Percentiles rank a stretch among this genome's conserved stretches.
Conservation (phyloP, 257 asterid species). For the Cynanchum wilfordii region DNA sequence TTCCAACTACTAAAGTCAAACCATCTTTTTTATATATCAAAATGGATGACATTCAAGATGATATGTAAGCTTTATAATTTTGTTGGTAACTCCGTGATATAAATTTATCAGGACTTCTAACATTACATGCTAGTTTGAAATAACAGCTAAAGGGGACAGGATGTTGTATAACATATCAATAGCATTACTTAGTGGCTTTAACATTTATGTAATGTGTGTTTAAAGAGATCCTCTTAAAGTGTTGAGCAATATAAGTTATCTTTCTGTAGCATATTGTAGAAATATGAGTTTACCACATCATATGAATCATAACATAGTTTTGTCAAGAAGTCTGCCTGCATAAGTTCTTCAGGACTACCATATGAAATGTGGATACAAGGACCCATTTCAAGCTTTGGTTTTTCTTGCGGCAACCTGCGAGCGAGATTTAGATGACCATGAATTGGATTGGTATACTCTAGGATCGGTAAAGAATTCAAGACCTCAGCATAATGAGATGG, state of each 20-base stretch:
- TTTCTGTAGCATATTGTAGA: conserved; percentile 7
- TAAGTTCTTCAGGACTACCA: conserved; percentile 73
- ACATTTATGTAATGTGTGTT: not conserved
- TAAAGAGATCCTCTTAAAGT: not conserved
- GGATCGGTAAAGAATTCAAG: conserved; percentile 68
- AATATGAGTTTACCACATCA: conserved; percentile 59
- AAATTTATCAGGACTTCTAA: not conserved
- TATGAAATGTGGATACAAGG: conserved; percentile 73
- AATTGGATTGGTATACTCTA: conserved; percentile 70
- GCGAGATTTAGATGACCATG: conserved; percentile 83
- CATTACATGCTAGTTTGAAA: too few relatives aligned
- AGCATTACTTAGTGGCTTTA: not conserved
- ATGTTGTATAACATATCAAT: not conserved
- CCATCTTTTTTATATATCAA: too few relatives aligned
- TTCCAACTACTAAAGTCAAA: too few relatives aligned
- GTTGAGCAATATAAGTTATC: not conserved
- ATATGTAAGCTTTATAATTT: not conserved
- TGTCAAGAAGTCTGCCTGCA: conserved; percentile 58
- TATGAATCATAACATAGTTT: conserved; percentile 71
- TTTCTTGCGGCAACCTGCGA: conserved; percentile 61
- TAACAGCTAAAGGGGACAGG: not conserved
- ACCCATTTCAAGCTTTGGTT: conserved; percentile 62
- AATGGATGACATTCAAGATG: too few relatives aligned
- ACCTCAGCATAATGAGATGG: conserved; percentile 72
- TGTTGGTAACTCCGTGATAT: not conserved